These are phyloP conservation scores for Saposhnikovia divaricata DNA, from an alignment of 129 eudicot genomes.

Conservation along the genomic window DNA sequence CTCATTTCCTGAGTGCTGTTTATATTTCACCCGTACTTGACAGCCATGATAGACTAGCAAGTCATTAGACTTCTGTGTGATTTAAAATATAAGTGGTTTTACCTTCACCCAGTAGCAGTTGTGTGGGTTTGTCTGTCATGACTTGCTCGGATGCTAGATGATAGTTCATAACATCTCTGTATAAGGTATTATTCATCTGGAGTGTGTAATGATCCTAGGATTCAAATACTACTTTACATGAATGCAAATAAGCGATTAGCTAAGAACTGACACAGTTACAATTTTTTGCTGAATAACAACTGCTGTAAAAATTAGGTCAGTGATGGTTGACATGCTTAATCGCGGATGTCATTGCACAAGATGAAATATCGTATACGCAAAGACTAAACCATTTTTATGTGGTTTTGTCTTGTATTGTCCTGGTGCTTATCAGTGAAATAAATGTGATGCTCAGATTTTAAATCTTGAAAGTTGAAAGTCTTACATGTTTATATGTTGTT, in stretches of 20 bases:
- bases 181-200: background rate
- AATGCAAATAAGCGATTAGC: background rate
- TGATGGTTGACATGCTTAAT: background rate
- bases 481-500: background rate
- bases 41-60: background rate
- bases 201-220: background rate
- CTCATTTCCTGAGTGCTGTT: background rate
- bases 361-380: background rate
- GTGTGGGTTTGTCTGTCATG: background rate
- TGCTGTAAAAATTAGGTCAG: background rate
- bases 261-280: background rate
- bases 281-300: background rate
- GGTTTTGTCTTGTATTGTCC: background rate
- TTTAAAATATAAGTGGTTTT: background rate
- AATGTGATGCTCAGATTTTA: too few relatives aligned
- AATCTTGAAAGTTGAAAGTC: background rate
- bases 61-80: background rate
- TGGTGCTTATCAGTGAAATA: background rate
- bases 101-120: background rate
- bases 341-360: background rate
- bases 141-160: background rate
- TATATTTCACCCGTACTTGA: background rate
- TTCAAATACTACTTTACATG: background rate
- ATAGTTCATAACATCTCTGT: background rate
- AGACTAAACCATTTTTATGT: background rate